These are phyloP conservation scores for Phlyctochytrium arcticum DNA, from an alignment of 192 early-diverging fungal species.

Conservation along the genomic window DNA sequence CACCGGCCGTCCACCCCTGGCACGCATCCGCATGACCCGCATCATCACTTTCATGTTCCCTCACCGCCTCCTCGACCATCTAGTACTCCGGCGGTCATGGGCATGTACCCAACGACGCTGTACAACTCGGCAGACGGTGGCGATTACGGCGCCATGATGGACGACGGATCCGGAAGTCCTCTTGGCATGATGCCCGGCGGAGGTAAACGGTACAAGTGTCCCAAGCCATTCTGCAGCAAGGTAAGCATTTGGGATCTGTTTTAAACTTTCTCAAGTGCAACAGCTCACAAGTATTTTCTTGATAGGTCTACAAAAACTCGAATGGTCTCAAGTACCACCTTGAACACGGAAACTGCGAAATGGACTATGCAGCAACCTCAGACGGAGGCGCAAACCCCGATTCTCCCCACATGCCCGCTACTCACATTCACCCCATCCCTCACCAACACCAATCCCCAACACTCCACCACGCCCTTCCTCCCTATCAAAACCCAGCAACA, in stretches of 20 bases:
- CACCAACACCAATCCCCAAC: neutral
- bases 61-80: neutral
- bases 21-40: neutral
- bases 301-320: slow-evolving; percentile 86
- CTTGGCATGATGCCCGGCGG: no score
- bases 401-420: neutral
- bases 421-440: neutral
- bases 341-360: slow-evolving; percentile 60
- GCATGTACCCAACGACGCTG: neutral
- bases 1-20: neutral
- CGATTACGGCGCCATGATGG: neutral
- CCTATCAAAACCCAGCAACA: no score
- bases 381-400: neutral
- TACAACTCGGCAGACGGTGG: neutral
- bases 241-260: neutral
- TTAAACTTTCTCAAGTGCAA: neutral
- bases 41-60: neutral
- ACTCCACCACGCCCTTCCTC: neutral
- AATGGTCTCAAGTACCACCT: slow-evolving; percentile 97
- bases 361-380: slow-evolving; percentile 1
- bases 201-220: slow-evolving; percentile 14
- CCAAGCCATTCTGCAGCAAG: slow-evolving; percentile 19
- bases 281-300: neutral
- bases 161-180: neutral
- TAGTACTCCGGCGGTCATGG: neutral